These are phyloP conservation scores for Trametes cingulata DNA, from an alignment of 768 basidiomycete species.

Conservation along the genomic window DNA sequence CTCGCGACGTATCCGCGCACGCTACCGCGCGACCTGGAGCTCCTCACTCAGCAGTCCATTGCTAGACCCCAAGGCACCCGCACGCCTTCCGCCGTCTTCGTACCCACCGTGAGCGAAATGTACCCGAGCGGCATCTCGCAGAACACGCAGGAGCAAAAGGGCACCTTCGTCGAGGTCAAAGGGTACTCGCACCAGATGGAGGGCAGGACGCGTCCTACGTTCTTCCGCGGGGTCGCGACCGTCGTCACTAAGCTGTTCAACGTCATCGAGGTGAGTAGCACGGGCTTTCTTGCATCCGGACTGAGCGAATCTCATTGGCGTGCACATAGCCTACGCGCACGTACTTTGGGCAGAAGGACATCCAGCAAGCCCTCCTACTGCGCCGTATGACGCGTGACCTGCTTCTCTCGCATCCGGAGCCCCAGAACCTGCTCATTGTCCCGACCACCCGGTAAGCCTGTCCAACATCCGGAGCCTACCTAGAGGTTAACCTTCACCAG, in stretches of 20 bases:
- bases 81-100: slow-evolving; percentile 69
- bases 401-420: slow-evolving; percentile 73
- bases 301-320: not conserved
- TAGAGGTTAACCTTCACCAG: slow-evolving; percentile 5
- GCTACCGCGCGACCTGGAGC: slow-evolving; percentile 68
- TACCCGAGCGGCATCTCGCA: slow-evolving; percentile 92
- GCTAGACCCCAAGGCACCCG: slow-evolving; percentile 28
- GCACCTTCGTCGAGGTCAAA: slow-evolving; percentile 91
- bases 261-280: slow-evolving; percentile 66
- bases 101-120: slow-evolving; percentile 80
- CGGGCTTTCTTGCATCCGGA: not conserved
- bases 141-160: slow-evolving; percentile 69
- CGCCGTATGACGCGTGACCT: slow-evolving; percentile 78
- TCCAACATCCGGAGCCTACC: not conserved
- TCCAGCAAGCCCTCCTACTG: slow-evolving; percentile 90
- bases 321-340: slow-evolving; percentile 75
- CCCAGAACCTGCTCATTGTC: slow-evolving; percentile 78
- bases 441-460: slow-evolving; percentile 67
- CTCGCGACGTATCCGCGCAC: slow-evolving; percentile 90
- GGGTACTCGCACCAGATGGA: slow-evolving; percentile 94
- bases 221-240: slow-evolving; percentile 95
- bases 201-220: slow-evolving; percentile 80
- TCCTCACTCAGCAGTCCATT: slow-evolving; percentile 45
- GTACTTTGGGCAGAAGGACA: slow-evolving; percentile 98
- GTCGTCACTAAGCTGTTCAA: slow-evolving; percentile 96